A percentile compares a stretch with the other conserved stretches of the same genome.
phyloP scores from a whole-genome alignment of 2,329 filamentous ascomycete genomes.

The Graphilbum fragrans region DNA sequence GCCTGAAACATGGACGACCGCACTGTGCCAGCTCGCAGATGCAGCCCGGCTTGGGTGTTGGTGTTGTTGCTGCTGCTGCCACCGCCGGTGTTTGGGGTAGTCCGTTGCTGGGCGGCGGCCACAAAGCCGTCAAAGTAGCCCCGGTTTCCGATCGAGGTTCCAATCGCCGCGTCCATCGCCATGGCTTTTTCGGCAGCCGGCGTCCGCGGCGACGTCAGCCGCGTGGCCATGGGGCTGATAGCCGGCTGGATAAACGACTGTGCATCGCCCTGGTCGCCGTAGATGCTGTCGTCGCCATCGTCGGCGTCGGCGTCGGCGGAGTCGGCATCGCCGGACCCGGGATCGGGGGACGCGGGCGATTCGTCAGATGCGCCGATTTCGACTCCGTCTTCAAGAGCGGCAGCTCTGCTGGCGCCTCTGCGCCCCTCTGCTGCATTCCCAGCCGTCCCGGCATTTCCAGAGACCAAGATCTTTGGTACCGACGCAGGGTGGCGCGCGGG shows the following conservation, averaged over 20 bases:
- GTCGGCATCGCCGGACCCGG: neutral
- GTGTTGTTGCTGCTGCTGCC: neutral
- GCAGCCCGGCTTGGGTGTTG: constrained; percentile 12
- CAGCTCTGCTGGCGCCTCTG: too few species aligned
- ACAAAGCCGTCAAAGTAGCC: neutral
- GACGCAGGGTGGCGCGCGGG: too few species aligned
- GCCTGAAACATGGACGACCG: constrained; percentile 7
- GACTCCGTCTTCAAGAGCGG: too few species aligned
- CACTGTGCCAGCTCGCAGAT: constrained; percentile 9
- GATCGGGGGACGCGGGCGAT: too few species aligned
- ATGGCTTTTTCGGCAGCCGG: constrained; percentile 46
- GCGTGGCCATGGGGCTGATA: constrained; percentile 43
- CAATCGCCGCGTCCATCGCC: constrained; percentile 30
- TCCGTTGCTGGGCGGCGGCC: neutral
- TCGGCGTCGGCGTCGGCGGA: neutral
- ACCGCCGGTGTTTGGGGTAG: constrained; percentile 16
- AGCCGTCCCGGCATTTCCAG: too few species aligned
- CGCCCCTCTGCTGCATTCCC: too few species aligned
- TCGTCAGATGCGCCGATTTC: too few species aligned
- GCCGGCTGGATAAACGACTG: constrained; percentile 48
- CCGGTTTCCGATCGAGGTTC: too few species aligned
- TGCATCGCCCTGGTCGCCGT: constrained; percentile 40
- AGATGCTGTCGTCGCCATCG: constrained; percentile 20
- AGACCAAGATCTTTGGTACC: too few species aligned
- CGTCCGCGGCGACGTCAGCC: constrained; percentile 40